Evolutionary conservation across 2,329 filamentous ascomycete genomes (phyloP).

Genomic region (Colletotrichum sp.): DNA sequence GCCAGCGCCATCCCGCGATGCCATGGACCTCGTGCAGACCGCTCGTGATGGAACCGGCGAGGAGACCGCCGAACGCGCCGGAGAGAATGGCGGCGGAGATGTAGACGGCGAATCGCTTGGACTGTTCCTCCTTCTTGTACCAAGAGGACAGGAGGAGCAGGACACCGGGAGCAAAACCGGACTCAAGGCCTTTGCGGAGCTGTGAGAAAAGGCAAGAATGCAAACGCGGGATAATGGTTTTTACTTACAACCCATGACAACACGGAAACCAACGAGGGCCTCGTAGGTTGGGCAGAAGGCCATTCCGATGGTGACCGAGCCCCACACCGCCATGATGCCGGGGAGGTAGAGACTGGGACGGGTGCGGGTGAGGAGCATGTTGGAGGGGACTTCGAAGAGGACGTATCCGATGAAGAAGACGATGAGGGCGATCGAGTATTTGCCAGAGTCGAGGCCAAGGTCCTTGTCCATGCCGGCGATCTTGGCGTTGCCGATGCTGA

Average conservation of each 20-base stretch:
- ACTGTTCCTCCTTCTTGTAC: conserved; percentile 53
- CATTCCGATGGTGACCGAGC: conserved; percentile 31
- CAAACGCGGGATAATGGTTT: background rate
- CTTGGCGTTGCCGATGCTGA: conserved; percentile 59
- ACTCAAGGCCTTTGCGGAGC: conserved; percentile 59
- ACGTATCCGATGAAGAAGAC: conserved; percentile 77
- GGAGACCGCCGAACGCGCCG: conserved; percentile 68
- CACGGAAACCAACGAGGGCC: conserved; percentile 39
- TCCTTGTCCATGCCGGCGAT: conserved; percentile 51
- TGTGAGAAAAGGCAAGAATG: background rate
- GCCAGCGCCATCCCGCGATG: conserved; percentile 54
- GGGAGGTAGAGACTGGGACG: conserved; percentile 70
- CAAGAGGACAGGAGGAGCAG: conserved; percentile 69
- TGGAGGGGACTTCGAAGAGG: conserved; percentile 68
- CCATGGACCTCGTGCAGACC: conserved; percentile 59
- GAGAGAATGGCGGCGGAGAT: conserved; percentile 75
- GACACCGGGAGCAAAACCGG: conserved; percentile 66
- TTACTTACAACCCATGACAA: conserved; percentile 47
- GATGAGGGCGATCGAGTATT: conserved; percentile 64
- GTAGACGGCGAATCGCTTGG: conserved; percentile 61
- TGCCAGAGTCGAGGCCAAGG: conserved; percentile 57
- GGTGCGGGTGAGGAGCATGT: conserved; percentile 68
- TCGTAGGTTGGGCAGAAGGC: conserved; percentile 30
- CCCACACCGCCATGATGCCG: conserved; percentile 64
- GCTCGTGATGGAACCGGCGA: conserved; percentile 64